phyloP scores from a whole-genome alignment of 495 filamentous ascomycete genomes.

The Podospora pseudopauciseta region DNA sequence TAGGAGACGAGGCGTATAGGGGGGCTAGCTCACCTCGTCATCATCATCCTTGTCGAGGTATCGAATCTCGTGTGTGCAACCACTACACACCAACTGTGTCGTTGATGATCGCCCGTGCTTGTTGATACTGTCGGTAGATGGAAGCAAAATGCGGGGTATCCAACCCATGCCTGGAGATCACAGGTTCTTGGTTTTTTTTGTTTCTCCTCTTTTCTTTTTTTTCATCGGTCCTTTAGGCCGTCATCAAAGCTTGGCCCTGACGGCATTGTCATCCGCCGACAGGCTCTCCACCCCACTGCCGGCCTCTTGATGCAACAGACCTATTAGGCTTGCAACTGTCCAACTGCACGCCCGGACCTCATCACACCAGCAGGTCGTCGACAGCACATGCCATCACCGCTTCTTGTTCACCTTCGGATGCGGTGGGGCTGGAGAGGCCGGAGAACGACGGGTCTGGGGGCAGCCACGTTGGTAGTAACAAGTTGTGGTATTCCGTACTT shows the following conservation, averaged over 20 bases:
- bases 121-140: conserved; percentile 14
- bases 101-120: neutral
- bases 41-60: neutral
- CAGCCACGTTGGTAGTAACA: conserved; percentile 8
- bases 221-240: conserved; percentile 10
- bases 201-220: neutral
- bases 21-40: neutral
- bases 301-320: conserved; percentile 5
- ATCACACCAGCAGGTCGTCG: neutral
- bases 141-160: conserved; percentile 19
- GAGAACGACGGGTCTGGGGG: neutral
- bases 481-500: conserved; percentile 7
- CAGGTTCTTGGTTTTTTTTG: neutral
- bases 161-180: neutral
- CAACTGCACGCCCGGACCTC: conserved; percentile 11
- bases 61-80: neutral
- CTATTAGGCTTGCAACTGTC: conserved; percentile 2
- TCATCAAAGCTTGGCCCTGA: conserved; percentile 15
- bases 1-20: conserved; percentile 11
- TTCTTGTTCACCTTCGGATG: neutral
- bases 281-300: conserved; percentile 9
- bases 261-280: conserved; percentile 17
- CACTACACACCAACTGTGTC: neutral
- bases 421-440: conserved; percentile 1
- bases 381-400: neutral